Evolutionary conservation across 2,329 filamentous ascomycete genomes (phyloP).

Genomic region (Ophiocordyceps camponoti-rufipedis): DNA sequence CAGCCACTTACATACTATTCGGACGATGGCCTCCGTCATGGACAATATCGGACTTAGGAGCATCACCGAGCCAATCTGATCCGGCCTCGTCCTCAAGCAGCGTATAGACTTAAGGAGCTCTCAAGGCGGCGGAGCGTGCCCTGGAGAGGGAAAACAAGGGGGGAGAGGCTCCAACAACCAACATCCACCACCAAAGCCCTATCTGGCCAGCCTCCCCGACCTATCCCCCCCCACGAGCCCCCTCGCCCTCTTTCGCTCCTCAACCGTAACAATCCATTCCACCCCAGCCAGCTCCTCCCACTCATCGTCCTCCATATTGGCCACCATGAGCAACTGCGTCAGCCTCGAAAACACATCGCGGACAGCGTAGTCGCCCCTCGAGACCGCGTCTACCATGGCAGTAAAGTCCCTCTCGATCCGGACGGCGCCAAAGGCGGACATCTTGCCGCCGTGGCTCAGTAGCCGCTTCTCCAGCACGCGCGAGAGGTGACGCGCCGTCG

Average conservation of each 20-base stretch:
- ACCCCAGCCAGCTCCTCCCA: conserved; percentile 63
- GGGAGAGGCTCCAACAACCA: too few species aligned
- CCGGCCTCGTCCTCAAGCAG: too few species aligned
- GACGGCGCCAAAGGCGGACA: conserved; percentile 67
- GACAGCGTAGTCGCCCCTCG: conserved; percentile 56
- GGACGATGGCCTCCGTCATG: too few species aligned
- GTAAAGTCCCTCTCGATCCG: conserved; percentile 71
- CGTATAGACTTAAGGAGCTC: too few species aligned
- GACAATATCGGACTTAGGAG: too few species aligned
- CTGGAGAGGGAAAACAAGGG: too few species aligned
- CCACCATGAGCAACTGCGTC: conserved; percentile 65
- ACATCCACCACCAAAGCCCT: too few species aligned
- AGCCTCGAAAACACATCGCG: conserved; percentile 62
- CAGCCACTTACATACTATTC: too few species aligned
- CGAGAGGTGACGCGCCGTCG: conserved; percentile 57
- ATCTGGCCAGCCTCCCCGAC: too few species aligned
- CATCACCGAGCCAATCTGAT: too few species aligned
- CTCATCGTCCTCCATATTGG: conserved; percentile 92
- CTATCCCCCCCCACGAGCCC: conserved; percentile 33
- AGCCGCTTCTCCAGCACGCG: conserved; percentile 75
- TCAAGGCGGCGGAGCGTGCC: too few species aligned
- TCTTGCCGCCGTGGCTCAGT: conserved; percentile 59
- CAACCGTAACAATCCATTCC: conserved; percentile 50
- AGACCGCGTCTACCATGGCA: conserved; percentile 51
- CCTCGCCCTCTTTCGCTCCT: conserved; percentile 58